Percentiles rank a stretch among this genome's conserved stretches.
phyloP scores from a whole-genome alignment of 768 basidiomycete genomes.

The Sporobolomyces pararoseus region DNA sequence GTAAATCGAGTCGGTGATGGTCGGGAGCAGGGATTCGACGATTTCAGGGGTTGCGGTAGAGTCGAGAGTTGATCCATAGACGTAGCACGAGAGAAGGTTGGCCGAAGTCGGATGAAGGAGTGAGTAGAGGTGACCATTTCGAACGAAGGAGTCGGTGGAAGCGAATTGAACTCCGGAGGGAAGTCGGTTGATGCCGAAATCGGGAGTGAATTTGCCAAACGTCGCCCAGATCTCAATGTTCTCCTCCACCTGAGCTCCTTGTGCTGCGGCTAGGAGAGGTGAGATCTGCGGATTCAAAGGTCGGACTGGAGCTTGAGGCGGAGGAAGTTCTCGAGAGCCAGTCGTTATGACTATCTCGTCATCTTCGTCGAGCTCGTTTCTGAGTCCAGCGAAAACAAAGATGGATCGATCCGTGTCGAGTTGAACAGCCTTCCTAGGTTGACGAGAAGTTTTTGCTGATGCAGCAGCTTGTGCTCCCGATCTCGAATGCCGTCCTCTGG shows the following conservation, averaged over 20 bases:
- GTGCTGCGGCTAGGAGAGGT: too few relatives aligned
- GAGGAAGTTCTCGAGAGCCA: too few relatives aligned
- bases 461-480: neutral
- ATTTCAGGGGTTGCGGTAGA: conserved; percentile 53
- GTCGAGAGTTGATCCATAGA: conserved; percentile 48
- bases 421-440: neutral
- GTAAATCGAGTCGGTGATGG: conserved; percentile 55
- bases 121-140: conserved; percentile 61
- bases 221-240: conserved; percentile 32
- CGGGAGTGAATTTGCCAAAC: conserved; percentile 48
- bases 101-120: conserved; percentile 53
- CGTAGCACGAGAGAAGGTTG: conserved; percentile 44
- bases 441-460: neutral
- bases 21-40: conserved; percentile 52
- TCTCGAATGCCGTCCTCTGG: neutral
- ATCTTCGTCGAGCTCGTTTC: neutral
- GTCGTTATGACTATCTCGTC: neutral
- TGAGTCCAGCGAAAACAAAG: conserved; percentile 26
- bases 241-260: neutral
- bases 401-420: conserved; percentile 35
- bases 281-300: too few relatives aligned
- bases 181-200: conserved; percentile 58
- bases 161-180: conserved; percentile 58
- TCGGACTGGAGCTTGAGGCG: neutral
- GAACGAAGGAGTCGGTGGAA: conserved; percentile 55